Base-by-base conservation (phyloP, 192 early-diverging fungal genomes). In the Phlyctochytrium arcticum region DNA sequence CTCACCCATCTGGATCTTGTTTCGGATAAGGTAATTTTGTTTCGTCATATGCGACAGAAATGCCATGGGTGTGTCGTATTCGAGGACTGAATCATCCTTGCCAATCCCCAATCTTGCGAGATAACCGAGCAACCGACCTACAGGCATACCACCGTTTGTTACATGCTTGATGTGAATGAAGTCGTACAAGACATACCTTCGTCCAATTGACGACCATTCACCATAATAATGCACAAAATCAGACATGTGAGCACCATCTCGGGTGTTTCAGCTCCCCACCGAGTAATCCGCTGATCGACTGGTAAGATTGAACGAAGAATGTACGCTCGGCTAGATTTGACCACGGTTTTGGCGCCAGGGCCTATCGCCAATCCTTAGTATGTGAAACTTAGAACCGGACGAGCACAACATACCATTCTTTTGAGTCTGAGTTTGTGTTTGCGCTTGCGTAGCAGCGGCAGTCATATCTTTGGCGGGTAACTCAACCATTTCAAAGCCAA, bases 401-500 rank as follows among this genome's bases (percentile, higher is more conserved):
- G n/a, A n/a, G n/a, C n/a, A n/a, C n/a, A n/a, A n/a, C n/a, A n/a
- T n/a, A n/a, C n/a, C n/a, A n/a, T n/a, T n/a, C n/a, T n/a, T n/a
- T n/a, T n/a, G n/a, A n/a, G n/a, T n/a, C n/a, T n/a, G n/a, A n/a
- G 42, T 55, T 62, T 47, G 36, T 29, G 53, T 65, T 19, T 6
- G 48, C 8, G 65, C 47, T 36, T 63, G 48, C 19, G 33, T 58
- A 3, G 34, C 31, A 36, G 39, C 24, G 72, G 54, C 54, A 72
- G 7, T 63, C 46, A 1, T 56, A 9, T 62, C 50, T 30, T 35
- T 39, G 23, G 24, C 37, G 17, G 78, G 77, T 21, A 88, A 62
- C 50, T 85, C 83, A 6, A 61, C 75, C 66, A 89, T 23, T 31
- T 83, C 81, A 77, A 89, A 80, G 6, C 88, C 88, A 78, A 88